Percentiles rank a stretch among this genome's conserved stretches.
These are phyloP conservation scores for Raddia distichophylla DNA, from an alignment of 176 grass and related monocot genomes.

Conservation along the genomic window DNA sequence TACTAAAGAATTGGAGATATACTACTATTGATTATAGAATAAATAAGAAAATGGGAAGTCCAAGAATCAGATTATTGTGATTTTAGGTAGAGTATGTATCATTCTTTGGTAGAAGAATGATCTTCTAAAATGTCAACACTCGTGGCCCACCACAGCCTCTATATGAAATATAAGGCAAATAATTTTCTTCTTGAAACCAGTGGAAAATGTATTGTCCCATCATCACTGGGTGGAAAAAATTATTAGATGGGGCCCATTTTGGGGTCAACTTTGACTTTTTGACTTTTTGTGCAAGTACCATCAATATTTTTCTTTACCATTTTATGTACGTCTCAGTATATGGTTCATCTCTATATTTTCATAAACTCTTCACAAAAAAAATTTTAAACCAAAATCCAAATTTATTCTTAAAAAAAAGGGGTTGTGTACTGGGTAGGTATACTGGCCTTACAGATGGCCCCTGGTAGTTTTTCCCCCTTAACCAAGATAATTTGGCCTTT, in stretches of 20 bases:
- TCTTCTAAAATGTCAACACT: slow-evolving; percentile 27
- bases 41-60: neutral
- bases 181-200: neutral
- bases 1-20: neutral
- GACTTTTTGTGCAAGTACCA: neutral
- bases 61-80: neutral
- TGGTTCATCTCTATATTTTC: neutral
- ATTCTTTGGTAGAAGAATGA: slow-evolving; percentile 11
- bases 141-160: neutral
- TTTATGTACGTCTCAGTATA: too few relatives aligned
- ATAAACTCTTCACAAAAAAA: neutral
- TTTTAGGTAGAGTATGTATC: slow-evolving; percentile 5
- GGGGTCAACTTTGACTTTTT: neutral
- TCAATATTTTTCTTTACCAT: neutral
- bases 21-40: neutral
- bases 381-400: neutral
- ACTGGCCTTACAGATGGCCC: neutral
- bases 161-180: neutral
- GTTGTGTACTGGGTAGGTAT: neutral
- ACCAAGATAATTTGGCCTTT: neutral
- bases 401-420: neutral
- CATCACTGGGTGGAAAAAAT: neutral
- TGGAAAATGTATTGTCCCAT: neutral
- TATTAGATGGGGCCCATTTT: neutral
- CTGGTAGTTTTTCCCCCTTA: neutral